Conservation (phyloP, 306 rosid genomes). For the Ormosia emarginata region DNA sequence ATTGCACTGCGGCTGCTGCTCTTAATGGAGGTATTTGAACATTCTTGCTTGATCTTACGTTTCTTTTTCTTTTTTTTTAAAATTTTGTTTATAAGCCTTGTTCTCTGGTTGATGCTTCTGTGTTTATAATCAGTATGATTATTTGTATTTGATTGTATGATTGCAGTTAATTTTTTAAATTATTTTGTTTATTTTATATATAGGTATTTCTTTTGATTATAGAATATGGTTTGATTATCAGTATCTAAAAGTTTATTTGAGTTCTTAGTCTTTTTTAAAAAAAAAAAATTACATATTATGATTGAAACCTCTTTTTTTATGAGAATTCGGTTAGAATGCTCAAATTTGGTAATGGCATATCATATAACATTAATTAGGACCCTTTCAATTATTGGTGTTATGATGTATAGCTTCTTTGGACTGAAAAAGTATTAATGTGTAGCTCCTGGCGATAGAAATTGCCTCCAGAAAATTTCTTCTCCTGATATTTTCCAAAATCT, state of each 20-base stretch:
- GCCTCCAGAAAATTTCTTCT: background rate
- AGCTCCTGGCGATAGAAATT: background rate
- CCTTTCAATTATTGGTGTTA: background rate
- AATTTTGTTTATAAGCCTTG: background rate
- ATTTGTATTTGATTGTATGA: background rate
- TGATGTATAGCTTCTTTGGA: background rate
- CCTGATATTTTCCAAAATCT: background rate
- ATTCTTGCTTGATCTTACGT: conserved; percentile 12
- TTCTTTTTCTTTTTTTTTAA: background rate
- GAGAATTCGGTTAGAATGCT: background rate
- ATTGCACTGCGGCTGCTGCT: conserved; percentile 59
- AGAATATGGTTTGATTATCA: background rate
- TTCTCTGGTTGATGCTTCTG: background rate
- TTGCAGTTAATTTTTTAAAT: background rate
- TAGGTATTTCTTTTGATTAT: background rate
- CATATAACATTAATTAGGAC: background rate
- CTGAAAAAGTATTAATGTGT: background rate
- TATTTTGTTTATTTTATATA: background rate
- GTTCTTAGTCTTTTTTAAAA: background rate
- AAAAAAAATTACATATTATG: background rate
- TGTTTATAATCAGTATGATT: background rate
- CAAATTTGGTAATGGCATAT: background rate
- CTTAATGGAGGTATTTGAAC: conserved; percentile 67
- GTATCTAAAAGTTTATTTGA: background rate
- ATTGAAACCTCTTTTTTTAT: background rate